Evolutionary conservation across 2,329 filamentous ascomycete genomes (phyloP), one percentile per base, ranked within the genome.

Genomic region (Penicillium rolfsii): DNA sequence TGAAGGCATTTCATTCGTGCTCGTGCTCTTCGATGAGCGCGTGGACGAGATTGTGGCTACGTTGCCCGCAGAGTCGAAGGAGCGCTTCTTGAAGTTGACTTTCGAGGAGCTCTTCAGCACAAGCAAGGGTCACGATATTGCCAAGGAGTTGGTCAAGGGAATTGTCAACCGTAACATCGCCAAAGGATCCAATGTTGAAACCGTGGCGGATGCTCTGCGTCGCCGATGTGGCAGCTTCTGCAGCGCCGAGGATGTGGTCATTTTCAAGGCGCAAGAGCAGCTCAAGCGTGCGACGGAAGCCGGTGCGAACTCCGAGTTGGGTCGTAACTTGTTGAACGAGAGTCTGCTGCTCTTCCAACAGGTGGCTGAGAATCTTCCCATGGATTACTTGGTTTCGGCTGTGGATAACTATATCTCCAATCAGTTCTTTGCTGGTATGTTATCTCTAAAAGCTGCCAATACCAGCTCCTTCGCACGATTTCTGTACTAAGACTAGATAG

Each of bases 141-240:
- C 94, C 2, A 97, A 97, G 76, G 86, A 97, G 58, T 83, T 99
- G 1, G 95, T 99, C 59, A 99, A 98, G 76, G 93, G 94, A 0
- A 98, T 99, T 71, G 95, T 99, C 57, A 98, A 98, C 76, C 89
- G 93, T 71, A 99, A 97, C 75, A 99, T 99, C 69, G 91, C 94
- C 60, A 97, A 92, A 71, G 95, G 96, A 9, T 94, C 93, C 4
- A 99, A 98, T 65, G 94, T 99, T 22, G 96, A 99, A 78, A 97
- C 93, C 0, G 93, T 99, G 26, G 94, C 95, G 0, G 95, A 99
- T 76, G 92, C 93, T n/a, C 81, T 99, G 53, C 87, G 95, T 50
- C 85, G 95, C 69, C 87, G 93, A 69, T 99, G 95, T 69, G 96
- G 95, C 64, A 97, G 91, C 77, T 99, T 99, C 84, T 99, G 95